Base-by-base conservation (phyloP, 1,284 basidiomycete species). In the Thelephora terrestris region DNA sequence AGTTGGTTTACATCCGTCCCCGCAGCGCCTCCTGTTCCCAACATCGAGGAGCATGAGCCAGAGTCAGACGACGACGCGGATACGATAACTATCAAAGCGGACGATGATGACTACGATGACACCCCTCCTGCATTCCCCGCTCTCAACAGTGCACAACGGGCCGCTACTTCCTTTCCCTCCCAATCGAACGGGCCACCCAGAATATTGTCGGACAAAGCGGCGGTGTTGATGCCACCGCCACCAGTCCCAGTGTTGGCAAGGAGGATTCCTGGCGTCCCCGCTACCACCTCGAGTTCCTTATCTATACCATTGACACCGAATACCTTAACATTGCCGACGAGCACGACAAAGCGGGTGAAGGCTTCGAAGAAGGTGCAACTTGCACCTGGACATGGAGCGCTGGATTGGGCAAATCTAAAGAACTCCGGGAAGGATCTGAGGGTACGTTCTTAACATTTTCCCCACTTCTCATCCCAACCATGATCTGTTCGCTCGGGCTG, bases 341-440 rank as follows among this genome's bases (percentile, higher is more conserved):
- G 70, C 21, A 83, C 79, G 17, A 81, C 73, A 2, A 74, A 74
- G 56, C 67, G 68, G 3, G 75, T 78, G 53, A 66, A 70, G 2
- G 65, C 69, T 3, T 79, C 79, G 60, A 81, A 78, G 57, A 97
- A 95, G 67, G 93, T 98, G 2, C 89, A 83, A 1, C 75, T 99
- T 0, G 83, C 85, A 10, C 95, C 95, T 2, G 96, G 96, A 3
- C 90, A 86, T 66, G 88, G 90, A 55, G 83, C 93, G 18, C 67
- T 99, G 18, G 96, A 99, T 67, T 99, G 96, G 96, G 94, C 93
- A 1, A 80, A 78, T 45, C 66, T 97, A 50, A 91, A 91, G 61
- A 69, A 77, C 4, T 90, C 85, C 6, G 89, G 91, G 5, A 64
- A 71, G 52, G 80, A 96, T 71, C 65, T 95, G 18, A 67, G 89